These are phyloP conservation scores for Amylostereum chailletii DNA, from an alignment of 1,284 basidiomycete genomes.

Conservation along the genomic window DNA sequence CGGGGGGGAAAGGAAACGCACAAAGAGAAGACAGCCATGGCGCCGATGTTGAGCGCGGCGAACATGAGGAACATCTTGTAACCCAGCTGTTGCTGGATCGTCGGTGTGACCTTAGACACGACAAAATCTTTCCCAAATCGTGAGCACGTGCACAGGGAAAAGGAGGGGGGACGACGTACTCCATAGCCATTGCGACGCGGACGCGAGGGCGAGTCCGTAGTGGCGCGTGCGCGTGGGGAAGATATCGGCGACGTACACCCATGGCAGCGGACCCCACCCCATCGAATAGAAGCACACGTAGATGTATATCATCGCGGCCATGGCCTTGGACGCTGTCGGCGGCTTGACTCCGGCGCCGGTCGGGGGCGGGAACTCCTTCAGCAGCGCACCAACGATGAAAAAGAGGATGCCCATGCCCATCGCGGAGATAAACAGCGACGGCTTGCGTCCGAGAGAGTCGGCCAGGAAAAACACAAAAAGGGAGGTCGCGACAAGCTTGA, in stretches of 20 bases:
- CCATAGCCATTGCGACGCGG: slow-evolving; percentile 73
- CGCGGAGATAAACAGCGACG: slow-evolving; percentile 57
- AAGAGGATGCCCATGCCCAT: slow-evolving; percentile 50
- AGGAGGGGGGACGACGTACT: slow-evolving; percentile 35
- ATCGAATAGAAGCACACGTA: slow-evolving; percentile 73
- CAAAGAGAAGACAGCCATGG: slow-evolving; percentile 25
- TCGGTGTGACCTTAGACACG: slow-evolving; percentile 64
- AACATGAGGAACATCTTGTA: slow-evolving; percentile 69
- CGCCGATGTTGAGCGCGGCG: slow-evolving; percentile 46
- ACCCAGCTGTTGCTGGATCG: slow-evolving; percentile 48
- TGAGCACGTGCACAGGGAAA: slow-evolving; percentile 1
- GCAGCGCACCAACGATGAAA: slow-evolving; percentile 64
- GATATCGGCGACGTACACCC: slow-evolving; percentile 76
- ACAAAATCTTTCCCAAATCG: slow-evolving; percentile 47
- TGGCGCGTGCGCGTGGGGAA: slow-evolving; percentile 78
- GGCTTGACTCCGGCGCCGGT: slow-evolving; percentile 20
- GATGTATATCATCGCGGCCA: slow-evolving; percentile 72
- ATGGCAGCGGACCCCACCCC: slow-evolving; percentile 47
- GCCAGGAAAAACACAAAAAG: slow-evolving; percentile 54
- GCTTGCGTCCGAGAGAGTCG: slow-evolving; percentile 46
- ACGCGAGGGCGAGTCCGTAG: slow-evolving; percentile 65
- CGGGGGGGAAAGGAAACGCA: neutral
- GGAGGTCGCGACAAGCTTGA: slow-evolving; percentile 66
- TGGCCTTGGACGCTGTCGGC: slow-evolving; percentile 50
- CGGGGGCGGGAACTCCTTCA: slow-evolving; percentile 64